phyloP scores from a whole-genome alignment of 768 basidiomycete genomes.

The Dioszegia hungarica region DNA sequence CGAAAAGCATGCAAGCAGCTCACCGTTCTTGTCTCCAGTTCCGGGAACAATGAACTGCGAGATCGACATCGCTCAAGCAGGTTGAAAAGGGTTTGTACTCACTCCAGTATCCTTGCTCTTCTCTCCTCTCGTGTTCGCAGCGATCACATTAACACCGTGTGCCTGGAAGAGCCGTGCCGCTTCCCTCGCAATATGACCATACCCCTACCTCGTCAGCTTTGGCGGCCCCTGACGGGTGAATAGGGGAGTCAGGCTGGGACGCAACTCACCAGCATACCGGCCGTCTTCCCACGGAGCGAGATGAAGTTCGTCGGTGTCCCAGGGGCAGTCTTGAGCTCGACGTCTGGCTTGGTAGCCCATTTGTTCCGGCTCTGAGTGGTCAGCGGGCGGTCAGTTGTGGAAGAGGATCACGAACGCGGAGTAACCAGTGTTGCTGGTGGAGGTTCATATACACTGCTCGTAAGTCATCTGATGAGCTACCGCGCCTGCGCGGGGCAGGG shows the following conservation, averaged over 20 bases:
- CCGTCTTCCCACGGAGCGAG: conserved; percentile 42
- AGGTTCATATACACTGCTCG: conserved; percentile 19
- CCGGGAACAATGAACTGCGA: conserved; percentile 41
- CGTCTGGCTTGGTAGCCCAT: conserved; percentile 13
- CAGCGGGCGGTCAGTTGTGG: not conserved
- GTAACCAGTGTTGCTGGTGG: conserved; percentile 11
- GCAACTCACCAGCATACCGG: conserved; percentile 41
- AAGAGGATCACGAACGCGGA: conserved; percentile 3
- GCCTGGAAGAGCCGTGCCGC: conserved; percentile 44
- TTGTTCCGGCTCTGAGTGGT: conserved; percentile 3
- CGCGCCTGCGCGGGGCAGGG: too few species aligned
- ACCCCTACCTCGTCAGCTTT: conserved; percentile 28
- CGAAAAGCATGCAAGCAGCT: too few species aligned
- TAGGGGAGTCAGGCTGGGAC: too few species aligned
- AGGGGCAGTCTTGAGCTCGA: conserved; percentile 12
- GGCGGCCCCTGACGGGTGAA: not conserved
- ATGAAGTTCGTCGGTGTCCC: conserved; percentile 2
- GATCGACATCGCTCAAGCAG: not conserved
- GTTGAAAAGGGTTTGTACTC: conserved; percentile 4
- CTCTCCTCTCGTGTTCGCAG: conserved; percentile 44
- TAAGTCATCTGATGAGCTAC: too few species aligned
- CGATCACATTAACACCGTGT: conserved; percentile 42
- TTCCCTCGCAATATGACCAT: conserved; percentile 47
- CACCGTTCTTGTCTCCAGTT: conserved; percentile 48
- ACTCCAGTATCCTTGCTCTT: conserved; percentile 42